Evolutionary conservation across 1,284 basidiomycete genomes (phyloP).

Genomic region (Fomes fomentarius): DNA sequence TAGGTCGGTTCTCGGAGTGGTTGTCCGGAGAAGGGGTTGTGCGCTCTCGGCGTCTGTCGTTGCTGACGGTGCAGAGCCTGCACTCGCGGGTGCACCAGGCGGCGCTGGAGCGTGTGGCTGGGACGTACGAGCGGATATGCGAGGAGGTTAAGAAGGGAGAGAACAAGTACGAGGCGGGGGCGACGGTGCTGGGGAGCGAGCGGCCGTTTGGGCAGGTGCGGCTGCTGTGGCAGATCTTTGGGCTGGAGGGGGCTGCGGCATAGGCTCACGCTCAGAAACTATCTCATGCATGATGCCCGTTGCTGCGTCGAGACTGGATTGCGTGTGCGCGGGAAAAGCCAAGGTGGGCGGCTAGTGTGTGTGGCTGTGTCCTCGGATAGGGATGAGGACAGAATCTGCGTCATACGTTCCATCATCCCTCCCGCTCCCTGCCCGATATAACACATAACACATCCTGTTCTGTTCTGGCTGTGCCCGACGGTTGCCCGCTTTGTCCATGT

Average conservation of each 20-base stretch:
- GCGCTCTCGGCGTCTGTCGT: constrained; percentile 76
- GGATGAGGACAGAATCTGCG: constrained; percentile 9
- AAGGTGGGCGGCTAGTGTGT: background rate
- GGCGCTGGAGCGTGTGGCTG: constrained; percentile 68
- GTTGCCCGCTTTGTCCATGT: constrained; percentile 25
- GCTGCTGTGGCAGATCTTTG: constrained; percentile 75
- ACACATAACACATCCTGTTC: no score
- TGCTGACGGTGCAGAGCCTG: constrained; percentile 69
- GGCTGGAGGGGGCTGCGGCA: constrained; percentile 44
- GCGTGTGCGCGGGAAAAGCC: background rate
- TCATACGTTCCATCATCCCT: constrained; percentile 21
- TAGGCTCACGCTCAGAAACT: no score
- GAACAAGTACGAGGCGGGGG: constrained; percentile 86
- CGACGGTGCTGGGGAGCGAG: constrained; percentile 85
- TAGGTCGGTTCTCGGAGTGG: constrained; percentile 69
- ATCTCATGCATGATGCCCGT: background rate
- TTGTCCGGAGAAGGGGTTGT: constrained; percentile 72
- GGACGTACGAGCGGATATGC: constrained; percentile 73
- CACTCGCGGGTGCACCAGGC: constrained; percentile 75
- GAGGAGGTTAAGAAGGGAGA: constrained; percentile 72
- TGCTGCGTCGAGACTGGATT: background rate
- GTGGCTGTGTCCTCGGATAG: constrained; percentile 7
- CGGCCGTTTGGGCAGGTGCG: constrained; percentile 79
- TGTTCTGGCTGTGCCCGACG: background rate
- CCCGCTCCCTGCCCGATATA: no score